Percentiles rank a stretch among this genome's conserved stretches.
Evolutionary conservation across 2,329 filamentous ascomycete genomes (phyloP).

Genomic region (Diaporthe caulivora): DNA sequence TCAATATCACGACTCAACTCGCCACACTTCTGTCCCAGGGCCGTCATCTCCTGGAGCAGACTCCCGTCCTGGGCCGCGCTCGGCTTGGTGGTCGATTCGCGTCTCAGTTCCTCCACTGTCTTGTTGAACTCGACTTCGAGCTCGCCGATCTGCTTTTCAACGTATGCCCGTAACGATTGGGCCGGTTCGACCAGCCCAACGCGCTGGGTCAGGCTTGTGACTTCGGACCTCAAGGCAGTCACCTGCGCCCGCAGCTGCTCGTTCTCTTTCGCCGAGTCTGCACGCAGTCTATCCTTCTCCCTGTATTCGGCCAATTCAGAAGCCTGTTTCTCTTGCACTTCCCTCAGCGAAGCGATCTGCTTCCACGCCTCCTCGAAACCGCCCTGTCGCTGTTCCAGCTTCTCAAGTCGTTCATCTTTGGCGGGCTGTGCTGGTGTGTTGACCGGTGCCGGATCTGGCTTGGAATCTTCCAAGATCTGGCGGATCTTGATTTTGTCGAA

Average conservation of each 20-base stretch:
- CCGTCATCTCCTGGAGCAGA: neutral
- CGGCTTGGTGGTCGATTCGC: conserved; percentile 13
- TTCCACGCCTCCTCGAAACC: conserved; percentile 14
- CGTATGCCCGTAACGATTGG: neutral
- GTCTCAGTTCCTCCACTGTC: neutral
- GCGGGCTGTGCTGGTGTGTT: neutral
- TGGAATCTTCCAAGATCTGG: conserved; percentile 31
- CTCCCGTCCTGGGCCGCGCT: neutral
- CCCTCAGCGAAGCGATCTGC: conserved; percentile 9
- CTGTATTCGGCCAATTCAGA: neutral
- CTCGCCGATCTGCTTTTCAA: neutral
- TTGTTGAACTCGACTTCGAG: neutral
- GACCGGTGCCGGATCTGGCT: neutral
- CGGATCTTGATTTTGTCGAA: conserved; percentile 33
- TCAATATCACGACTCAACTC: neutral
- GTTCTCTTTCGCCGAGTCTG: conserved; percentile 24
- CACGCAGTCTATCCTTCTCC: conserved; percentile 19
- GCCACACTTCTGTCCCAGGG: neutral
- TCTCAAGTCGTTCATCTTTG: conserved; percentile 9
- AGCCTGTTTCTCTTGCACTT: conserved; percentile 13
- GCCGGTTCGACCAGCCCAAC: neutral
- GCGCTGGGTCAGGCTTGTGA: conserved; percentile 5
- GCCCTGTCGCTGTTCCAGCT: conserved; percentile 29
- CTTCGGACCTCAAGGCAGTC: conserved; percentile 4
- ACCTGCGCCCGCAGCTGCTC: conserved; percentile 23